These are phyloP conservation scores for Globisporangium spinosum DNA, from an alignment of 352 stramenopile species.

Conservation along the genomic window DNA sequence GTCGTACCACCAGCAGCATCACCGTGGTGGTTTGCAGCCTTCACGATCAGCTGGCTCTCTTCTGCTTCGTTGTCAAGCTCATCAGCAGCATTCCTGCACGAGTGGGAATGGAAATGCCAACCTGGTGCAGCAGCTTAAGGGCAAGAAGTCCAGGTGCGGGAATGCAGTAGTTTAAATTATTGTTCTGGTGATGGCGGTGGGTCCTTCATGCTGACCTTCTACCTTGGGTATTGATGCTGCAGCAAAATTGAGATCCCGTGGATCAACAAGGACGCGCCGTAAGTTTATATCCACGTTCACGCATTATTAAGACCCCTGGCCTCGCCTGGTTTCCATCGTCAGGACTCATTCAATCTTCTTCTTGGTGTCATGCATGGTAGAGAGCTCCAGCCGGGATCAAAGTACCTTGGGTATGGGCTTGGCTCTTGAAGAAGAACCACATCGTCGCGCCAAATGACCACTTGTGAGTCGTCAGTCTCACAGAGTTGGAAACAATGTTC, in stretches of 20 bases:
- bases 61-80: not conserved
- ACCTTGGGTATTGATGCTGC: not conserved
- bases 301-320: not conserved
- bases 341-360: not conserved
- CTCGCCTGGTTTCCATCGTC: not conserved
- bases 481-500: not conserved
- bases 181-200: not conserved
- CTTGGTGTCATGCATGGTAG: conserved; percentile 19
- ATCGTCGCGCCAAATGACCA: conserved; percentile 43
- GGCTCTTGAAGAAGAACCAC: conserved; percentile 75
- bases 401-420: conserved; percentile 72
- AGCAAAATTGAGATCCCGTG: conserved; percentile 10
- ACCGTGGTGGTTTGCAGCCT: conserved; percentile 17
- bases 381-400: conserved; percentile 47
- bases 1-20: not conserved
- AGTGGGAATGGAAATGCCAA: not conserved
- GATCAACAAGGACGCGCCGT: conserved; percentile 14
- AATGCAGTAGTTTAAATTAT: not conserved
- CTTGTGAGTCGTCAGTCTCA: conserved; percentile 17
- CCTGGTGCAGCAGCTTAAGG: not conserved
- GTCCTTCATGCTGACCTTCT: not conserved
- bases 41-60: conserved; percentile 22
- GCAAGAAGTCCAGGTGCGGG: conserved; percentile 12
- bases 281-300: not conserved
- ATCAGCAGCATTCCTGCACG: conserved; percentile 7